Conservation (phyloP, 2,329 filamentous ascomycete species). For the Seiridium unicorne region DNA sequence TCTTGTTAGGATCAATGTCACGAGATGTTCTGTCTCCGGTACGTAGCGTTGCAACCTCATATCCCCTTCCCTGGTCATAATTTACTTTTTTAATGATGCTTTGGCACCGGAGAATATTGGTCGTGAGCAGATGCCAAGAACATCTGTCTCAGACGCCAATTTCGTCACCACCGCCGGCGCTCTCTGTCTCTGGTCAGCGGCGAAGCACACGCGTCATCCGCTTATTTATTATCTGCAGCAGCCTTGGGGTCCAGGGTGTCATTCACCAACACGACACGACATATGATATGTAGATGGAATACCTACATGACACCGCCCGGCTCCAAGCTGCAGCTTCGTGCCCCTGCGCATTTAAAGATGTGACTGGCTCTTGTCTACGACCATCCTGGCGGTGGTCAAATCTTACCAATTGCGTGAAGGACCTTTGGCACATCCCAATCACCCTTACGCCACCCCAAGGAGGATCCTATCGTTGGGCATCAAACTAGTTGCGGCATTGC, state of each 20-base stretch:
- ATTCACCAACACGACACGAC: no score
- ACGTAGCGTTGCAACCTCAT: conserved; percentile 18
- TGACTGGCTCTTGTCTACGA: background rate
- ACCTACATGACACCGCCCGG: no score
- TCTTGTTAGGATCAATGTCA: conserved; percentile 10
- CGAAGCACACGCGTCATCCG: conserved; percentile 22
- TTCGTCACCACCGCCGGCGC: conserved; percentile 14
- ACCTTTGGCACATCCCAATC: background rate
- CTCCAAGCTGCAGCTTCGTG: no score
- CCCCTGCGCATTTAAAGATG: no score
- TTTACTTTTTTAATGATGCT: conserved; percentile 23
- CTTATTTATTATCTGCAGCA: conserved; percentile 6
- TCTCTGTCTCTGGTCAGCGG: conserved; percentile 13
- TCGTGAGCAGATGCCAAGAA: background rate
- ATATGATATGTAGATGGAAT: no score
- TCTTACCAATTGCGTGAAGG: background rate
- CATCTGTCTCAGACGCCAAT: conserved; percentile 19
- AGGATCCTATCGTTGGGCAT: conserved; percentile 19
- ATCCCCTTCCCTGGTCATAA: conserved; percentile 20
- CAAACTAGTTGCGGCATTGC: conserved; percentile 16
- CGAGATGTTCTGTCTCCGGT: conserved; percentile 1
- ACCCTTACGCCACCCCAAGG: background rate
- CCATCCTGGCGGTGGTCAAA: background rate
- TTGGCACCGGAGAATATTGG: conserved; percentile 18
- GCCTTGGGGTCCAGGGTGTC: background rate